Evolutionary conservation across 2,329 filamentous ascomycete species (phyloP), one percentile per base, ranked within the genome.

Genomic region (Paecilomyces formosus): DNA sequence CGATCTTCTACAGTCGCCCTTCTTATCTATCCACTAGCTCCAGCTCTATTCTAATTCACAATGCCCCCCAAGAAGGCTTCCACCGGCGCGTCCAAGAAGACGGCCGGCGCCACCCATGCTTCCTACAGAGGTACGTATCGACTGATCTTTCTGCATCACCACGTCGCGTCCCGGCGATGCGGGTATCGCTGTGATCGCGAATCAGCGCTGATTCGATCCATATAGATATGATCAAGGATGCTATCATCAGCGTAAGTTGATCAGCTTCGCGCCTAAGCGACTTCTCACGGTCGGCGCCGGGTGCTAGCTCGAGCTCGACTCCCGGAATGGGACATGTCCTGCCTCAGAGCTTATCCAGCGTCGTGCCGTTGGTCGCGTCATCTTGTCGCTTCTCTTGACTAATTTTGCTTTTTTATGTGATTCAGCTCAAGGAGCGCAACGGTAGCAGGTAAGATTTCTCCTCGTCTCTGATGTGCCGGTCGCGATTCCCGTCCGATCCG

Each of bases 211-310:
- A 85, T 80, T 72, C 66, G 58, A 66, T 64, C 65, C 51, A 69
- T 70, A 72, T 74, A 87, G 85, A 87, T 76, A 88, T 88, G 86
- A 86, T 88, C 76, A 87, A 87, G 78, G 85, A 88, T 75, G 86
- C 85, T 66, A 86, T 88, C 72, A 75, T 87, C 70, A 84, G 82
- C 76, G 86, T 88, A 76, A 85, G 86, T 88, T 72, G 70, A 81
- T 77, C 73, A 71, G 71, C 62, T 65, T 71, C 66, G 81, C 79
- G 81, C 79, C 78, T 74, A 64, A 65, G 62, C 68, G 74, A 69
- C 66, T 31, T 31, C 30, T 73, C 72, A 66, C 69, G 65, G 50
- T 52, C 26, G 49, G 66, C 70, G 65, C 65, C 62, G 71, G 70
- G 71, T 72, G 70, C 68, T 68, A 68, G 65, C 66, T 64, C 57